These are phyloP conservation scores for Talaromyces liani DNA, from an alignment of 495 filamentous ascomycete species.

Conservation along the genomic window DNA sequence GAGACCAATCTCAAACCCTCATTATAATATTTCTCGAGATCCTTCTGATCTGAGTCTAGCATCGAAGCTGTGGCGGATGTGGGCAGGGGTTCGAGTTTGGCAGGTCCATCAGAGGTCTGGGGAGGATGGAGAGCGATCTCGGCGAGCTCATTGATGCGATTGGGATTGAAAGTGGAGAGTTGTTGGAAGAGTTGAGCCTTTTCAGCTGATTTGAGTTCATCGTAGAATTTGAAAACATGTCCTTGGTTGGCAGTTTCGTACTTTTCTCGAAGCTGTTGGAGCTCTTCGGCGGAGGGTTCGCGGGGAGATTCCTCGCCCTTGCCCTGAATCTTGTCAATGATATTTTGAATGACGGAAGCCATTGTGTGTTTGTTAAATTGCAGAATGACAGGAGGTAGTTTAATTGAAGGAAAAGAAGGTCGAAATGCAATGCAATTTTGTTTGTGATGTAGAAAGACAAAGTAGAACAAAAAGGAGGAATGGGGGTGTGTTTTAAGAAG, in stretches of 20 bases:
- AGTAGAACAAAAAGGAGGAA: background rate
- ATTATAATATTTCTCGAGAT: slow-evolving; percentile 79
- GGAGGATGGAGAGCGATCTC: slow-evolving; percentile 75
- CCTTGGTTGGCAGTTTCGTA: slow-evolving; percentile 76
- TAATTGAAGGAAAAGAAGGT: background rate
- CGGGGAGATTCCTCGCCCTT: slow-evolving; percentile 38
- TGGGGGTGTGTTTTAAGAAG: background rate
- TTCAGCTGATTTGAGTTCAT: slow-evolving; percentile 62
- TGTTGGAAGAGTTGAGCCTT: slow-evolving; percentile 77
- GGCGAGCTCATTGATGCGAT: slow-evolving; percentile 74
- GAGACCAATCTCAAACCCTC: slow-evolving; percentile 79
- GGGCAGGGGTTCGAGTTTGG: slow-evolving; percentile 78
- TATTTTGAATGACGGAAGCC: slow-evolving; percentile 38
- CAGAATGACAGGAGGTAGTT: slow-evolving; percentile 1
- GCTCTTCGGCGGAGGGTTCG: slow-evolving; percentile 64
- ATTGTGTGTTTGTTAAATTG: slow-evolving; percentile 4
- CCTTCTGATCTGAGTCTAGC: slow-evolving; percentile 74
- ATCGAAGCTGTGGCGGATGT: slow-evolving; percentile 85
- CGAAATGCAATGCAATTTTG: background rate
- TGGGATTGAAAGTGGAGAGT: slow-evolving; percentile 70
- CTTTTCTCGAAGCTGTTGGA: slow-evolving; percentile 66
- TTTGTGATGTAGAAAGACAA: background rate
- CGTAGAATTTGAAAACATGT: slow-evolving; percentile 88
- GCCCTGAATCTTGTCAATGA: slow-evolving; percentile 50
- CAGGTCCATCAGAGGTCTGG: slow-evolving; percentile 36